A percentile compares a stretch with the other conserved stretches of the same genome.
Conservation (phyloP, 1,284 basidiomycete genomes). For the Malassezia pachydermatis region DNA sequence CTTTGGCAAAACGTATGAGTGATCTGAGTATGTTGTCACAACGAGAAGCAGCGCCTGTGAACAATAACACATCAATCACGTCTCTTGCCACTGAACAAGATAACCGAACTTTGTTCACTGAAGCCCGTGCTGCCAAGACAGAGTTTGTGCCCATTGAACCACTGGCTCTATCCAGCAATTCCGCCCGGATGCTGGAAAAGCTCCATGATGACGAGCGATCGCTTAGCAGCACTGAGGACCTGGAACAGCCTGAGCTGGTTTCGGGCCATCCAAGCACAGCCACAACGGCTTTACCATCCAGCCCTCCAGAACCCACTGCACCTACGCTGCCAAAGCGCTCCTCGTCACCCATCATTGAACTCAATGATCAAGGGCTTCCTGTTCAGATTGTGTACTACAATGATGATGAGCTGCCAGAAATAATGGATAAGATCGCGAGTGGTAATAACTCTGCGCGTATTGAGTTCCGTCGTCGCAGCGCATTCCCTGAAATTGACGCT, state of each 20-base stretch:
- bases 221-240: slow-evolving; percentile 2
- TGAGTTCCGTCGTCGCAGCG: slow-evolving; percentile 16
- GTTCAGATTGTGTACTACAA: slow-evolving; percentile 17
- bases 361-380: slow-evolving; percentile 11
- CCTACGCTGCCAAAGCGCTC: neutral
- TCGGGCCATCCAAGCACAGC: neutral
- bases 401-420: slow-evolving; percentile 15
- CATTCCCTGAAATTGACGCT: neutral
- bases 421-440: slow-evolving; percentile 18
- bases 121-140: neutral
- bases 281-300: neutral
- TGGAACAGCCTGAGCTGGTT: neutral
- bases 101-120: slow-evolving; percentile 8
- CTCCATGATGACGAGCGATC: slow-evolving; percentile 1
- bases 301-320: neutral
- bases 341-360: neutral
- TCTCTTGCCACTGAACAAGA: neutral
- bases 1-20: slow-evolving; percentile 5
- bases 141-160: slow-evolving; percentile 1
- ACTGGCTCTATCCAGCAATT: neutral
- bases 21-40: slow-evolving; percentile 4
- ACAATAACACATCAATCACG: no score
- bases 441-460: slow-evolving; percentile 17
- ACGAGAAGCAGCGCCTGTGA: neutral
- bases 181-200: neutral